Evolutionary conservation across 2,329 filamentous ascomycete species (phyloP).

Genomic region (Diaporthe citri): DNA sequence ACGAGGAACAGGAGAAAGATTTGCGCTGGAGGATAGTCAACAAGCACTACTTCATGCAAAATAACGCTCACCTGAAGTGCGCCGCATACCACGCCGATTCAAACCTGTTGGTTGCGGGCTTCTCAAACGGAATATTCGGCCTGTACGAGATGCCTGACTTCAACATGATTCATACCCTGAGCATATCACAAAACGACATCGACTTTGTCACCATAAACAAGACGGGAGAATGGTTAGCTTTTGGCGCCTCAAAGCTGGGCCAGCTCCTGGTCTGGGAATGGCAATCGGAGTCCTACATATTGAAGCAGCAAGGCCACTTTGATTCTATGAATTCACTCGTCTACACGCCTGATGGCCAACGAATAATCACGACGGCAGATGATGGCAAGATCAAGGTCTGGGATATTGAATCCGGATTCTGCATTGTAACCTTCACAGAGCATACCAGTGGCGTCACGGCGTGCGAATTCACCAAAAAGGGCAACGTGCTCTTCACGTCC

Average conservation of each 20-base stretch:
- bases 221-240: conserved; percentile 95
- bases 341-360: conserved; percentile 93
- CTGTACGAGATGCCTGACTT: conserved; percentile 97
- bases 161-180: conserved; percentile 91
- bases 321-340: conserved; percentile 94
- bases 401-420: conserved; percentile 97
- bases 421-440: conserved; percentile 97
- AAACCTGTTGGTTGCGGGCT: conserved; percentile 94
- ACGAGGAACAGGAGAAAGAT: conserved; percentile 71
- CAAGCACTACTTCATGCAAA: conserved; percentile 94
- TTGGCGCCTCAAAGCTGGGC: conserved; percentile 93
- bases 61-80: conserved; percentile 86
- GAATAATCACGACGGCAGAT: conserved; percentile 92
- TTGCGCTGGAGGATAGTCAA: conserved; percentile 93
- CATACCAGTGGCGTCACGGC: conserved; percentile 94
- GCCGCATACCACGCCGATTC: conserved; percentile 89
- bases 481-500: conserved; percentile 94
- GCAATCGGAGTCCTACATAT: conserved; percentile 98
- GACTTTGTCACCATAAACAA: conserved; percentile 95
- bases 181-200: conserved; percentile 97
- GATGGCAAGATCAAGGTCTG: conserved; percentile 99
- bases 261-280: conserved; percentile 99
- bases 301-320: conserved; percentile 98
- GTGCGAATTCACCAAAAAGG: conserved; percentile 94
- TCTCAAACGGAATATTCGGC: conserved; percentile 93